Evolutionary conservation across 371 early-diverging fungal genomes (phyloP), one percentile per base, ranked within the genome.

Genomic region (Saksenaea vasiformis): DNA sequence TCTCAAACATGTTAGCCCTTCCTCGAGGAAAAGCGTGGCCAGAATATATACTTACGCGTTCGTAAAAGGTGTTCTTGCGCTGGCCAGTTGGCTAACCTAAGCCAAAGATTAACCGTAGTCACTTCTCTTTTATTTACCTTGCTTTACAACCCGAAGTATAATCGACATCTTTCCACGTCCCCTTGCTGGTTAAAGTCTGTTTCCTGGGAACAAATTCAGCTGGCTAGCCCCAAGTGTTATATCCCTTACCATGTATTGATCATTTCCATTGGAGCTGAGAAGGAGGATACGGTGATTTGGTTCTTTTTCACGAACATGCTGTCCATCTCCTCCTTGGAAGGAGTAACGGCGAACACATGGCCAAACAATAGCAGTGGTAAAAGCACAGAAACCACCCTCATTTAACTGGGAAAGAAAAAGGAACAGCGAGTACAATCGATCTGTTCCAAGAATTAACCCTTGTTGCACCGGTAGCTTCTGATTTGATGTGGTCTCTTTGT

Each of bases 11-110:
- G n/a, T n/a, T n/a, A n/a, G n/a, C n/a, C n/a, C 37, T 10, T 72
- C 35, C 5, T 67, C 72, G 0, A 22, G 15, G 10, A 47, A 34
- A 2, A 68, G 24, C 4, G 62, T 60, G 9, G 38, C n/a, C 10
- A 72, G 62, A 1, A 70, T 37, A 9, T 51, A 44, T 44, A 27
- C 37, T 61, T 68, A 72, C 72, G 55, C 43, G 64, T 64, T 47
- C 70, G 61, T 8, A 8, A 56, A 36, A 72, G 66, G 38, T 76
- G 76, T 34, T 34, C 37, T 28, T 36, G 39, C 27, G 69, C 69
- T 3, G 76, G 71, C 73, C 76, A 76, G 38, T 67, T 66, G 2
- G 76, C 64, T 28, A 35, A 37, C 60, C 76, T 73, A 56, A 39
- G 26, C 7, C 37, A 10, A 22, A 39, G 27, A 44, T 14, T 9